Evolutionary conservation across 768 basidiomycete species (phyloP), one percentile per base, ranked within the genome.

Genomic region (Macrolepiota fuliginosa): DNA sequence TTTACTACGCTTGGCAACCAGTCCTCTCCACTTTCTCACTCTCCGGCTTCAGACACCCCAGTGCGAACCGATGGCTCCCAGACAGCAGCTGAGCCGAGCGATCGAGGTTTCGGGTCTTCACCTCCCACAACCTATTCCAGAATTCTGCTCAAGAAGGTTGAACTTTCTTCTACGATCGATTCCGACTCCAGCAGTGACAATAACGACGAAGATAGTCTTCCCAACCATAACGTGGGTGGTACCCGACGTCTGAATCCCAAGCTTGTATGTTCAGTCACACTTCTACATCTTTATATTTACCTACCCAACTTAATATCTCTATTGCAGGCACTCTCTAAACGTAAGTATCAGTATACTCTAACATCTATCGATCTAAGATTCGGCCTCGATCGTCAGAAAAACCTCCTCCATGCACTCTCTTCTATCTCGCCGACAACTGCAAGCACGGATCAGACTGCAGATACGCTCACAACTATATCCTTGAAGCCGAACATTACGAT

Each of bases 361-460:
- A 40, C 24, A 54, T 13, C 50, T n/a, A 61, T 17, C 50, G 53
- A 45, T 19, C 25, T 63, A 62, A 68, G 65, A 5, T 24, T 70
- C 49, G 65, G n/a, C 62, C 55, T 19, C 36, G 17, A 45, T 58
- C 39, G 64, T 32, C 67, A 86, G 86, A 88, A 67, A 83, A 76
- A 67, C 87, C 87, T 2, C 81, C 87, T 29, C 87, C 88, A 19
- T 89, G 88, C 68, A 88, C 86, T 15, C 72, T 87, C 56, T 87
- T 84, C 71, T 89, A 88, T 69, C 75, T 89, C 27, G 79, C 83
- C 27, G 78, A 76, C 53, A 54, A 46, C n/a, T 89, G 88, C 76
- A 84, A 85, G 67, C 80, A 81, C 58, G 86, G 83, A 17, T 68
- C 73, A 9, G 79, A 81, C 25, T 89, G 87, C 70, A 83, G 80